These are phyloP conservation scores for Penicillium canescens DNA, from an alignment of 495 filamentous ascomycete genomes.

Conservation along the genomic window DNA sequence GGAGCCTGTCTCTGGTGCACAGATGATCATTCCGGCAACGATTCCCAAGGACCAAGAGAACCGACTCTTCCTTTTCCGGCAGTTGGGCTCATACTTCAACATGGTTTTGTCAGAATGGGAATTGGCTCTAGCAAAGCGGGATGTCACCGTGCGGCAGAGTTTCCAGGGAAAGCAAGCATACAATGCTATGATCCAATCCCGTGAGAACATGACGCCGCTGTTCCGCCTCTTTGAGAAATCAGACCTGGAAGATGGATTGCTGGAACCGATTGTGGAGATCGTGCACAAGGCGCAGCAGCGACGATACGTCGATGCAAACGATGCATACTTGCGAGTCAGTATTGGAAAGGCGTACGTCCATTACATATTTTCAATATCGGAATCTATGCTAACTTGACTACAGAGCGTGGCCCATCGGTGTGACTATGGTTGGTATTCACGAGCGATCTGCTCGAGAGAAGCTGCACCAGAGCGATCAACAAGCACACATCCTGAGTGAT, in stretches of 20 bases:
- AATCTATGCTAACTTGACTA: constrained; percentile 14
- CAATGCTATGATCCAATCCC: constrained; percentile 75
- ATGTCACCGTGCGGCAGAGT: constrained; percentile 63
- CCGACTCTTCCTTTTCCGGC: constrained; percentile 71
- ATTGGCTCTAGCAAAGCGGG: constrained; percentile 67
- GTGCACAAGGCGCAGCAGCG: constrained; percentile 85
- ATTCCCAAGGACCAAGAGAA: constrained; percentile 58
- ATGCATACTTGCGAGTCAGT: constrained; percentile 87
- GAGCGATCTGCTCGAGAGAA: constrained; percentile 94
- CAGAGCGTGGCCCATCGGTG: constrained; percentile 95
- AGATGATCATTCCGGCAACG: constrained; percentile 76
- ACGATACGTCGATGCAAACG: constrained; percentile 94
- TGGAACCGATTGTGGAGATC: constrained; percentile 90
- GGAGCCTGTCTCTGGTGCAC: constrained; percentile 71
- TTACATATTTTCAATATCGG: neutral
- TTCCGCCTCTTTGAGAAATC: constrained; percentile 83
- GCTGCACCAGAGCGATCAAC: constrained; percentile 81
- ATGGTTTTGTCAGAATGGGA: constrained; percentile 92
- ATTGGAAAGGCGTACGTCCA: constrained; percentile 84
- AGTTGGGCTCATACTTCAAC: constrained; percentile 89
- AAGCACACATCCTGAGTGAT: constrained; percentile 96
- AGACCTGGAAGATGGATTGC: constrained; percentile 73
- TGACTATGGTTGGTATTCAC: constrained; percentile 99
- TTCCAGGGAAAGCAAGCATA: constrained; percentile 75
- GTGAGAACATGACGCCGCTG: constrained; percentile 85